Percentiles rank a stretch among this genome's conserved stretches.
These are phyloP conservation scores for Przewalskia tangutica DNA, from an alignment of 257 asterid genomes.

Conservation along the genomic window DNA sequence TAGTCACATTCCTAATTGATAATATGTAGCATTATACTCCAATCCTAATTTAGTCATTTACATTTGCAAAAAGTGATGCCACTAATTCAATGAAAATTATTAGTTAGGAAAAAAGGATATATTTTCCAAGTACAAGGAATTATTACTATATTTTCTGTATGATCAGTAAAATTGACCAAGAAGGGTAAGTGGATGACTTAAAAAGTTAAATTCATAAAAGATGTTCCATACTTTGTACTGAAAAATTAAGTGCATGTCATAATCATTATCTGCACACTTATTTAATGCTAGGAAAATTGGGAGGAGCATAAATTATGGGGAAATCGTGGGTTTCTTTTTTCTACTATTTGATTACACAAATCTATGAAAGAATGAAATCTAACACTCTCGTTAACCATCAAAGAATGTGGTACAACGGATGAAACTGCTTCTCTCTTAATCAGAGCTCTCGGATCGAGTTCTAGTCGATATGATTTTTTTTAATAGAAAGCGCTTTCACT, in stretches of 20 bases:
- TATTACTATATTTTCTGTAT: not conserved
- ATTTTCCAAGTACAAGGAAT: not conserved
- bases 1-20: not conserved
- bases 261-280: not conserved
- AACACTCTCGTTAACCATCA: no score
- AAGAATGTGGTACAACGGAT: no score
- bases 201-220: not conserved
- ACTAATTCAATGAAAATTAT: not conserved
- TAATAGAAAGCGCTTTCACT: no score
- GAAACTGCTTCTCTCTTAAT: no score
- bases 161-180: not conserved
- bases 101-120: not conserved
- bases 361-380: not conserved
- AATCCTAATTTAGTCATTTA: not conserved
- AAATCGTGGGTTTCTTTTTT: not conserved
- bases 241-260: not conserved
- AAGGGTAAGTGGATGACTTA: not conserved
- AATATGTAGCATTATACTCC: not conserved
- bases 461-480: no score
- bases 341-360: not conserved
- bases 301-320: not conserved
- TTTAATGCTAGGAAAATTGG: not conserved
- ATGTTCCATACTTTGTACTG: not conserved
- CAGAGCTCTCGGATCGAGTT: no score
- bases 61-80: not conserved